Conservation (phyloP, 306 rosid genomes). For the Carpinus viminea region DNA sequence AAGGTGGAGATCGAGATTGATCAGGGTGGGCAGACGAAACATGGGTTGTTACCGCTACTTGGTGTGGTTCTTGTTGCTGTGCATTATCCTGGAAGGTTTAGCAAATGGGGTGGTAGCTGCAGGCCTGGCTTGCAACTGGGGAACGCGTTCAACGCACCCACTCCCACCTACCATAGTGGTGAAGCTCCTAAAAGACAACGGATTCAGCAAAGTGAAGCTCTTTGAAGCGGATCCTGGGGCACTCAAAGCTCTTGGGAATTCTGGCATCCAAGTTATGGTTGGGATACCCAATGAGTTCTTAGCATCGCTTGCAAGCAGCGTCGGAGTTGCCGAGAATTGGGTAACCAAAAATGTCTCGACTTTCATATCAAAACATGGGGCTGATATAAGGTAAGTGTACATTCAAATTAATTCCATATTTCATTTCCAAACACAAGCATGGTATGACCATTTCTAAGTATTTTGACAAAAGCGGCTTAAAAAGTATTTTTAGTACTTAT, state of each 20-base stretch:
- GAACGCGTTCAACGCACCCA: constrained; percentile 71
- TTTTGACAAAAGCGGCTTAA: no score
- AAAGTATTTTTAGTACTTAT: no score
- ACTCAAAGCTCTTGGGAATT: constrained; percentile 69
- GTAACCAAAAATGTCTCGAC: constrained; percentile 72
- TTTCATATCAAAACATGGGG: constrained; percentile 64
- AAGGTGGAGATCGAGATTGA: background rate
- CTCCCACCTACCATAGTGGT: constrained; percentile 63
- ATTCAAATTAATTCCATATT: no score
- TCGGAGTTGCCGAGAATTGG: constrained; percentile 71
- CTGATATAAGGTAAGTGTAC: constrained; percentile 59
- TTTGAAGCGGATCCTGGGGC: constrained; percentile 88
- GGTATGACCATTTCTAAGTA: no score
- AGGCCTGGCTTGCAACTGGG: constrained; percentile 88
- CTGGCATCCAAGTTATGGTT: constrained; percentile 82
- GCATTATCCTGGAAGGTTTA: constrained; percentile 44
- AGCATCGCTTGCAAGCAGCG: constrained; percentile 60
- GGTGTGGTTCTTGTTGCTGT: constrained; percentile 42
- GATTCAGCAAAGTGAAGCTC: constrained; percentile 78
- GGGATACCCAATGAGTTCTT: constrained; percentile 88
- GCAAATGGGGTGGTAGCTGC: constrained; percentile 27
- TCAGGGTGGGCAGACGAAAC: constrained; percentile 8
- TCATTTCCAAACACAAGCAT: no score
- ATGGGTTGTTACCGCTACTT: constrained; percentile 50
- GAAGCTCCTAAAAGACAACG: constrained; percentile 77